Base-by-base conservation (phyloP, 164 flowering plant genomes). In the Macadamia integrifolia region DNA sequence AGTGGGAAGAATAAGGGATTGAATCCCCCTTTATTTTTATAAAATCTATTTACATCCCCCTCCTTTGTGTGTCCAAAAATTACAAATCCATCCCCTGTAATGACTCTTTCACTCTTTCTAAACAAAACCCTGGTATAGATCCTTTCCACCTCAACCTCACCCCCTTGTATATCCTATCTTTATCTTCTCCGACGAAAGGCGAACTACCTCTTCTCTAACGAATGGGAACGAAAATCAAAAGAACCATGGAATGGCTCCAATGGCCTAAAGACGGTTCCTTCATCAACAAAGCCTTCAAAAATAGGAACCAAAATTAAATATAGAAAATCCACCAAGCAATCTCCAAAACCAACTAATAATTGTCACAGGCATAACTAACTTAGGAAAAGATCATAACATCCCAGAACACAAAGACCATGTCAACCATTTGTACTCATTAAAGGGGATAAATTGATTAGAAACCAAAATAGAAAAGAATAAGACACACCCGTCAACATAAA, bases 401-500 rank as follows among this genome's bases (percentile, higher is more conserved):
- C 13, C 57, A 53, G 18, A 53, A 53, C 18, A 53, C 3, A 53
- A 53, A 5, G 18, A 53, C 6, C 57, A 53, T 53, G 14, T 6
- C 57, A 53, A 53, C 13, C n/a, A 53, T 53, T 1, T 11, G 18
- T 12, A 53, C 3, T 17, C 3, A 12, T 53, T 1, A 6, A 53
- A 53, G 14, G 18, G n/a, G 18, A 3, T 10, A 53, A 53, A 53
- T 13, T 35, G 23, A 23, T 35, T 35, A 35, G 0, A 35, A 35
- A 35, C 3, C 17, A 53, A 6, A 14, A 53, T 53, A 2, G 15
- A 49, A 10, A 49, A 53, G 17, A 18, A 12, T 10, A 10, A 35
- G 70, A 68, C 50, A 60, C 80, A 94, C 98, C 99, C n/a, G 96
- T 88, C 43, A 94, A 80, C 55, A 94, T 95, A 75, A 94, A 92